phyloP scores from a whole-genome alignment of 139 green algal genomes.

The Chlamydomonas sp. region DNA sequence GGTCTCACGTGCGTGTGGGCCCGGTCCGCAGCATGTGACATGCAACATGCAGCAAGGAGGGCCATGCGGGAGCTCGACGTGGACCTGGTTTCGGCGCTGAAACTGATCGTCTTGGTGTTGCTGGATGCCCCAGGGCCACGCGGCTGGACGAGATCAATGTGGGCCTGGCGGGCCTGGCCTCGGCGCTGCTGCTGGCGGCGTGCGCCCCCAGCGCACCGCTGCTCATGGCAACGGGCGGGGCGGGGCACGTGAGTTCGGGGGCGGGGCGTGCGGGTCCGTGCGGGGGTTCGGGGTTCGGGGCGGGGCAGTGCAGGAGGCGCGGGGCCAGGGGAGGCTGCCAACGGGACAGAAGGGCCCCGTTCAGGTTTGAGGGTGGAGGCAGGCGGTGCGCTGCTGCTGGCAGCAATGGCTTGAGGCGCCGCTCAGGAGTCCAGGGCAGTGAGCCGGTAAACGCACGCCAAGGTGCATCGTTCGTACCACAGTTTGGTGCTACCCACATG shows the following conservation, averaged over 20 bases:
- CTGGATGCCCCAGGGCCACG: not conserved
- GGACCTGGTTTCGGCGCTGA: not conserved
- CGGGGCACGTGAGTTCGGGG: not conserved
- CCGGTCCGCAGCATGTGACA: no score
- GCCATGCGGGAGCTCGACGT: not conserved
- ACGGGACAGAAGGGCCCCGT: no score
- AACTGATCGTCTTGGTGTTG: not conserved
- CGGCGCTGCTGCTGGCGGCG: slow-evolving; percentile 20
- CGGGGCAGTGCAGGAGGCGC: not conserved
- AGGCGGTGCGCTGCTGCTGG: no score
- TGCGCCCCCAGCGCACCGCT: slow-evolving; percentile 14
- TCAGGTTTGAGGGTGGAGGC: no score
- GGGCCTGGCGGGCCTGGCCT: slow-evolving; percentile 25
- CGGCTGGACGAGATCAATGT: slow-evolving; percentile 13
- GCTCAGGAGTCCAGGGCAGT: no score
- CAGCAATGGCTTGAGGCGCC: no score
- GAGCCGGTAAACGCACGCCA: no score
- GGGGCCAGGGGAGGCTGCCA: not conserved
- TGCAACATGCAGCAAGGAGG: not conserved
- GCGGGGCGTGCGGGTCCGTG: not conserved
- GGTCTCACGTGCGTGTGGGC: not conserved
- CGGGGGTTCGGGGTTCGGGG: not conserved
- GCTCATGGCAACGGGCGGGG: slow-evolving; percentile 21
- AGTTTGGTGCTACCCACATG: not conserved
- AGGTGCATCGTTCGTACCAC: not conserved